These are phyloP conservation scores for Ramichloridium luteum DNA, from an alignment of 2,329 filamentous ascomycete species.

Conservation along the genomic window DNA sequence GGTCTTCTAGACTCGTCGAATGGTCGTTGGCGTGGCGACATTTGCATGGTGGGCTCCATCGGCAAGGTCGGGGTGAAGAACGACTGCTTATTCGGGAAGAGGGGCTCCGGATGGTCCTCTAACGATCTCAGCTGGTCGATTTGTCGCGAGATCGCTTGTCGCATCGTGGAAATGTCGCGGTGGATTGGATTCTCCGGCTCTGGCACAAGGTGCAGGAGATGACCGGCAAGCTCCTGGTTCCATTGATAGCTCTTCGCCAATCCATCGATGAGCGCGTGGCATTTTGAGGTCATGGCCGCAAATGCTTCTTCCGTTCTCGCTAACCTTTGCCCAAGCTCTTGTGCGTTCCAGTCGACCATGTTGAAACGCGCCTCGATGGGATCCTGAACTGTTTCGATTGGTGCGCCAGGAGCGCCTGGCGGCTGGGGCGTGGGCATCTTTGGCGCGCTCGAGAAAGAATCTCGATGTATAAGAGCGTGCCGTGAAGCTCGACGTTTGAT, in stretches of 20 bases:
- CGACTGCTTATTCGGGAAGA: slow-evolving; percentile 25
- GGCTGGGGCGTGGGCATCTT: slow-evolving; percentile 65
- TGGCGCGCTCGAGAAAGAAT: slow-evolving; percentile 62
- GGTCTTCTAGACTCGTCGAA: slow-evolving; percentile 70
- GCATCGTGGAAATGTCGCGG: slow-evolving; percentile 55
- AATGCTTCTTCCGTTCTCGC: slow-evolving; percentile 74
- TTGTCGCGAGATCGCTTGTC: slow-evolving; percentile 51
- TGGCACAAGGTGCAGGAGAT: slow-evolving; percentile 60
- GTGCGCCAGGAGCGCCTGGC: slow-evolving; percentile 48
- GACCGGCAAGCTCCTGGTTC: slow-evolving; percentile 72
- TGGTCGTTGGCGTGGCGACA: slow-evolving; percentile 77
- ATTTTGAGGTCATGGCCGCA: slow-evolving; percentile 65
- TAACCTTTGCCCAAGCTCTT: slow-evolving; percentile 64
- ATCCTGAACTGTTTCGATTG: slow-evolving; percentile 55
- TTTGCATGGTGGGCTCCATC: slow-evolving; percentile 36
- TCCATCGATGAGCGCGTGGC: slow-evolving; percentile 70
- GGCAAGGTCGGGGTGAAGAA: slow-evolving; percentile 26
- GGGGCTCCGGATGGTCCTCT: slow-evolving; percentile 52
- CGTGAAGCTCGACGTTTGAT: slow-evolving; percentile 91
- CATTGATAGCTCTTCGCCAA: slow-evolving; percentile 65
- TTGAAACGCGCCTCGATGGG: slow-evolving; percentile 62
- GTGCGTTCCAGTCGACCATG: slow-evolving; percentile 68
- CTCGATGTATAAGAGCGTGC: slow-evolving; percentile 84
- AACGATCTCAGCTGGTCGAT: slow-evolving; percentile 44
- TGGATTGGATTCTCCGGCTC: slow-evolving; percentile 65